Percentiles rank a stretch among this genome's conserved stretches.
These are phyloP conservation scores for Boletus pseudopeckii DNA, from an alignment of 768 basidiomycete species.

Conservation along the genomic window DNA sequence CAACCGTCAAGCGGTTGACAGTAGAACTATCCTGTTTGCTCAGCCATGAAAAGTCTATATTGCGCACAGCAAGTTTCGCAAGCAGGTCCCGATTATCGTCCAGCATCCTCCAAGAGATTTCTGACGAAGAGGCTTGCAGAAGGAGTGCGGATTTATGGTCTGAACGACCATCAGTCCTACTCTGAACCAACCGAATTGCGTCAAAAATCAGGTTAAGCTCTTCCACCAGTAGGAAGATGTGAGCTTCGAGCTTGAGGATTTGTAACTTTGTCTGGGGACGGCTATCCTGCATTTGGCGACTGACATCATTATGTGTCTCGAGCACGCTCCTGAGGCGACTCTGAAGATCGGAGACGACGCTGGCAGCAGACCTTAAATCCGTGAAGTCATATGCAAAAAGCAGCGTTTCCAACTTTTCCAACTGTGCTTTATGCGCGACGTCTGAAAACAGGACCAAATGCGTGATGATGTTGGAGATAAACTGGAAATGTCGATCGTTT, in stretches of 20 bases:
- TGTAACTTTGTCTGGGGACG: conserved; percentile 47
- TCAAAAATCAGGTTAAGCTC: conserved; percentile 85
- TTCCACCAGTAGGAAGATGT: conserved; percentile 68
- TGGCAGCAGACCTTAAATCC: conserved; percentile 66
- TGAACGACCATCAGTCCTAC: conserved; percentile 59
- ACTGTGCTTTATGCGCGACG: conserved; percentile 71
- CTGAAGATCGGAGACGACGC: conserved; percentile 71
- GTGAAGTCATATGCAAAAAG: conserved; percentile 88
- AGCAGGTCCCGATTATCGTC: conserved; percentile 68
- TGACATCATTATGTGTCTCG: conserved; percentile 46
- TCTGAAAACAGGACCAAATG: conserved; percentile 89
- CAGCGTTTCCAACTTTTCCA: conserved; percentile 76
- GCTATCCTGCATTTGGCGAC: conserved; percentile 30
- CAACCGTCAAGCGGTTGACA: conserved; percentile 68
- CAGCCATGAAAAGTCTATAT: conserved; percentile 78
- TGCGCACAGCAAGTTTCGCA: conserved; percentile 80
- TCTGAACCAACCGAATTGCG: conserved; percentile 79
- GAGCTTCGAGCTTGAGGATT: conserved; percentile 64
- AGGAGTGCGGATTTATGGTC: conserved; percentile 80
- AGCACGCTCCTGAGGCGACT: conserved; percentile 61
- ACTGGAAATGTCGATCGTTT: conserved; percentile 75
- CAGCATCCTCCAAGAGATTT: conserved; percentile 92
- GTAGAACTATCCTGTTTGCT: conserved; percentile 86
- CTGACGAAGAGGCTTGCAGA: conserved; percentile 75
- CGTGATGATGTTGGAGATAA: conserved; percentile 83